Percentiles rank a stretch among this genome's conserved stretches.
Evolutionary conservation across 2,329 filamentous ascomycete species (phyloP).

Genomic region (Fusarium mexicanum): DNA sequence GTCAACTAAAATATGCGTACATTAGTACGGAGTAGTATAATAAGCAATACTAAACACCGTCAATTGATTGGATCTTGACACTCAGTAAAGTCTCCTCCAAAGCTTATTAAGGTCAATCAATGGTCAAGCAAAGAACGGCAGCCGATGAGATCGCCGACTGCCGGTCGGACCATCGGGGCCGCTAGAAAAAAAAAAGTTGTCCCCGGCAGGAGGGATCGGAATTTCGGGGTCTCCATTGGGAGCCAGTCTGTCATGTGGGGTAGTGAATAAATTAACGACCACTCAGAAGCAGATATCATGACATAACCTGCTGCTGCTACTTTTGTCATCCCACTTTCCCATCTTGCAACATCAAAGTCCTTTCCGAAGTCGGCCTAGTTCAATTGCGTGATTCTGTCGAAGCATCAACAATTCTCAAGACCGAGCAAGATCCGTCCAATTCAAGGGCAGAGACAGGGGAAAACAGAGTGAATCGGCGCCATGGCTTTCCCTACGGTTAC

Average conservation of each 20-base stretch:
- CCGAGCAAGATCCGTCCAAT: constrained; percentile 36
- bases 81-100: background rate
- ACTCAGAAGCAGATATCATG: fast-evolving
- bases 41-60: background rate
- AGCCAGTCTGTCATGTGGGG: constrained; percentile 28
- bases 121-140: constrained; percentile 20
- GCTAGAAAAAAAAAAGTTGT: constrained; percentile 17
- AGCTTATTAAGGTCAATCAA: background rate
- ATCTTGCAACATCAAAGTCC: constrained; percentile 41
- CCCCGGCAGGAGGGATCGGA: constrained; percentile 27
- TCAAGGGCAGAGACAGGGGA: constrained; percentile 15
- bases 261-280: constrained; percentile 2
- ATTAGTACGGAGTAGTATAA: background rate
- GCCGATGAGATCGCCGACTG: constrained; percentile 37
- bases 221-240: constrained; percentile 41
- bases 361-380: constrained; percentile 45
- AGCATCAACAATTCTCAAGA: constrained; percentile 50
- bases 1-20: background rate
- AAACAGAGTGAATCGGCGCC: constrained; percentile 22
- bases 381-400: constrained; percentile 54
- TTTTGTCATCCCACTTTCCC: constrained; percentile 29
- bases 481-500: constrained; percentile 37
- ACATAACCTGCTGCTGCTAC: background rate
- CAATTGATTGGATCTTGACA: constrained; percentile 1
- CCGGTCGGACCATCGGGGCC: constrained; percentile 40